Percentiles rank a stretch among this genome's conserved stretches.
phyloP scores from a whole-genome alignment of 495 filamentous ascomycete genomes.

The Penicilliopsis zonata region DNA sequence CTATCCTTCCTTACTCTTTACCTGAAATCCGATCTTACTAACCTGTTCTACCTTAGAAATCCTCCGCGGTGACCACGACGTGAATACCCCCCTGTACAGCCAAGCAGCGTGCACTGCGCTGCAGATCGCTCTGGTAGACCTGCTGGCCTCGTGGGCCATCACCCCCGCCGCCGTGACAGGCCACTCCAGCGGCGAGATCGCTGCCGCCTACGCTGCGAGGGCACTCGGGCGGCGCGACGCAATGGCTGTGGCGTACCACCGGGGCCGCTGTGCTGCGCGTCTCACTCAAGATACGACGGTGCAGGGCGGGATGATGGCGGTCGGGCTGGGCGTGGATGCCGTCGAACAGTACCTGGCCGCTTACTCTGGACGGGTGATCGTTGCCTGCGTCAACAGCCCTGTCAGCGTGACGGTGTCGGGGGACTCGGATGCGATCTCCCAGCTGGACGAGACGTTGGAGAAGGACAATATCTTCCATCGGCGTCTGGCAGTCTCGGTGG shows the following conservation, averaged over 20 bases:
- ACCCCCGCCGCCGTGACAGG: constrained; percentile 31
- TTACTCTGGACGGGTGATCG: constrained; percentile 8
- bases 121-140: constrained; percentile 22
- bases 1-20: not conserved
- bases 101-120: constrained; percentile 16
- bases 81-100: not conserved
- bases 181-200: constrained; percentile 52
- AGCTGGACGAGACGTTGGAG: constrained; percentile 31
- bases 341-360: constrained; percentile 7
- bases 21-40: not conserved
- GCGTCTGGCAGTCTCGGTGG: constrained; percentile 42
- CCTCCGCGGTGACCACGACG: not conserved
- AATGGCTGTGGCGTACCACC: constrained; percentile 15
- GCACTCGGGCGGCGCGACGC: constrained; percentile 25
- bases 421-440: constrained; percentile 10
- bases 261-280: constrained; percentile 10
- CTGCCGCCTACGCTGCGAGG: constrained; percentile 17
- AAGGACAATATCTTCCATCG: constrained; percentile 38
- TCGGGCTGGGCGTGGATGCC: constrained; percentile 14
- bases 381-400: constrained; percentile 38
- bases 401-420: constrained; percentile 34
- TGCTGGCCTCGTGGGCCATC: constrained; percentile 18
- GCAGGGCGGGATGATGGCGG: constrained; percentile 23
- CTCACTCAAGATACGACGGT: constrained; percentile 5
- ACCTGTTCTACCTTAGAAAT: not conserved